Base-by-base conservation (phyloP, 2,329 filamentous ascomycete species). In the Pleurostoma richardsiae region DNA sequence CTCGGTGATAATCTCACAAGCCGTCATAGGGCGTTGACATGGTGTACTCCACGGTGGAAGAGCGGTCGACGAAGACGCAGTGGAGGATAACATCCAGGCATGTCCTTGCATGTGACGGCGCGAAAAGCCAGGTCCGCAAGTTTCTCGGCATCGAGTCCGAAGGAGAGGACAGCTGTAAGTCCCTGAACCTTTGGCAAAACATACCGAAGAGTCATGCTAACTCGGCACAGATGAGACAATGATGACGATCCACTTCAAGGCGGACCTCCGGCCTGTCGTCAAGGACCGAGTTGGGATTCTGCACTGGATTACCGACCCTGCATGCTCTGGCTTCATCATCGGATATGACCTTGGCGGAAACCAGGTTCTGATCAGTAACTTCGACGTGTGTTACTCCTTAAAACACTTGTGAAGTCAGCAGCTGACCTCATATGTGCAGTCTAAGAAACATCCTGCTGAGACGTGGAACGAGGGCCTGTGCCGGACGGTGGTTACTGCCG, bases 201-300 rank as follows among this genome's bases (percentile, higher is more conserved):
- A 28, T 10, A 19, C 2, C 8, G 11, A 3, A 28, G 19, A 19
- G 19, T 19, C 19, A 19, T 19, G 19, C 19, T 19, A 19, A 52
- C 49, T 47, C 30, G 3, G n/a, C 26, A 4, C 6, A 68, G 66
- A 67, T 36, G 67, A 70, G 46, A 70, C 67, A 0, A 71, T 71
- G 69, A 71, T 72, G 69, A 72, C 69, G 0, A 71, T 72, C 10
- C 68, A 72, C 39, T 65, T 72, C 50, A 69, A 69, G 39, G 66
- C 68, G 0, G 57, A 73, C 40, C 55, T 72, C 3, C 59, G 65
- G 0, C 61, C 66, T 1, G 55, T 72, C 0, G 54, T 72, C 0
- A 56, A 58, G 4, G 58, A 66, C 0, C 56, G 61, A 27, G 64
- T 69, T 1, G 69, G 70, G 4, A 72, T 72, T 68, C 53, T 73